A percentile compares a stretch with the other conserved stretches of the same genome.
Conservation (phyloP, 441 rosid species). For the Pelargonium cotyledonis region DNA sequence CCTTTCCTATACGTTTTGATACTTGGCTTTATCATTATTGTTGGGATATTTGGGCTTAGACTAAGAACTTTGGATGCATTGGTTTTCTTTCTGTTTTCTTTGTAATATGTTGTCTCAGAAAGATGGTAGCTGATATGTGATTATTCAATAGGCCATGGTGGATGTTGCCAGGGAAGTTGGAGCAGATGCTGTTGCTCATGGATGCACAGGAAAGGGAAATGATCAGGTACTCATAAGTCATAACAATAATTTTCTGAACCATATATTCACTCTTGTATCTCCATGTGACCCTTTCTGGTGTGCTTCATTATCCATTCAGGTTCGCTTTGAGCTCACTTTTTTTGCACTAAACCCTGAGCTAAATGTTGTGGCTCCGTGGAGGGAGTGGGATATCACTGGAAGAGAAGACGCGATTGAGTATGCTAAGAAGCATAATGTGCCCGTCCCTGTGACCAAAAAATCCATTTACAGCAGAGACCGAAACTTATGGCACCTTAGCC, state of each 20-base stretch:
- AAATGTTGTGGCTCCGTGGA: conserved; percentile 92
- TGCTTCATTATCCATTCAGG: conserved; percentile 34
- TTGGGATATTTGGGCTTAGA: not conserved
- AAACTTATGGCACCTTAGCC: conserved; percentile 93
- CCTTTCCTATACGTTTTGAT: not conserved
- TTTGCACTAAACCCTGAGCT: conserved; percentile 87
- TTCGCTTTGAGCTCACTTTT: conserved; percentile 93
- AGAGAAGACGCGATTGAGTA: conserved; percentile 95
- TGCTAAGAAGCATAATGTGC: conserved; percentile 87
- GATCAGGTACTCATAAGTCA: conserved; percentile 64
- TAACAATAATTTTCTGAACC: not conserved
- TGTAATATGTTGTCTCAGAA: not conserved
- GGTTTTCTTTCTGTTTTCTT: not conserved
- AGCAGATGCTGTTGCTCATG: conserved; percentile 93
- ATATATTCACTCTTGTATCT: not conserved
- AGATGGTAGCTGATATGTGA: not conserved
- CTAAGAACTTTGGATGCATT: not conserved
- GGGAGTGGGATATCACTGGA: conserved; percentile 93
- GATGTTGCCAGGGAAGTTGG: conserved; percentile 94
- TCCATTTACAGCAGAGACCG: conserved; percentile 93
- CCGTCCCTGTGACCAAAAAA: conserved; percentile 90
- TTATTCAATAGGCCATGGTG: conserved; percentile 76
- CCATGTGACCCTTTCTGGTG: conserved; percentile 13
- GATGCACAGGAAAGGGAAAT: conserved; percentile 98
- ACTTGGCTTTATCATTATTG: not conserved